Conservation (phyloP, 306 rosid species). For the Arachis stenosperma region DNA sequence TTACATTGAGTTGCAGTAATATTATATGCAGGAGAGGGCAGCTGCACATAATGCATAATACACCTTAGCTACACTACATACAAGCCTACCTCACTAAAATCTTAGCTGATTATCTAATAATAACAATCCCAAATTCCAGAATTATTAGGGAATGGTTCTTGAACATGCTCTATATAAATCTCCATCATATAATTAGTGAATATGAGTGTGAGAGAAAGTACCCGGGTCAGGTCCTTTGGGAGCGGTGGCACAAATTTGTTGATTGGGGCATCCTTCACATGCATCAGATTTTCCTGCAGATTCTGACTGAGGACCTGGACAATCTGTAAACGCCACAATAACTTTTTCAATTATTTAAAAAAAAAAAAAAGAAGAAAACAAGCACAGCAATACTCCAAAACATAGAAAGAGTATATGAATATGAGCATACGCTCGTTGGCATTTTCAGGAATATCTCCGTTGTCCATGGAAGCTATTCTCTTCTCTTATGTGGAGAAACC, state of each 20-base stretch:
- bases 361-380: background rate
- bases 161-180: conserved; percentile 4
- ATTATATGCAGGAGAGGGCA: too few species aligned
- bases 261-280: conserved; percentile 92
- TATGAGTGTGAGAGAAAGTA: conserved; percentile 26
- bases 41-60: too few species aligned
- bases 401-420: conserved; percentile 3
- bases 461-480: conserved; percentile 57
- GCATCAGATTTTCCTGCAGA: conserved; percentile 83
- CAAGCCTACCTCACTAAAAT: too few species aligned
- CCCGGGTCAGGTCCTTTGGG: conserved; percentile 98
- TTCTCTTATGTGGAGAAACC: conserved; percentile 2
- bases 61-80: too few species aligned
- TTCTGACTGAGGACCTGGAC: conserved; percentile 88
- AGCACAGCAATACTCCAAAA: background rate
- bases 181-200: background rate
- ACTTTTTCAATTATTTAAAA: background rate
- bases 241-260: conserved; percentile 83
- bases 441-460: conserved; percentile 73
- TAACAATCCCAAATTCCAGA: background rate
- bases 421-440: conserved; percentile 80
- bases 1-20: too few species aligned
- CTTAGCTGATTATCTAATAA: too few species aligned
- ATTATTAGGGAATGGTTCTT: background rate
- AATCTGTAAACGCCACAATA: conserved; percentile 56